Base-by-base conservation (phyloP, 202 grass and related monocot species). In the Schoenoplectus triqueter region DNA sequence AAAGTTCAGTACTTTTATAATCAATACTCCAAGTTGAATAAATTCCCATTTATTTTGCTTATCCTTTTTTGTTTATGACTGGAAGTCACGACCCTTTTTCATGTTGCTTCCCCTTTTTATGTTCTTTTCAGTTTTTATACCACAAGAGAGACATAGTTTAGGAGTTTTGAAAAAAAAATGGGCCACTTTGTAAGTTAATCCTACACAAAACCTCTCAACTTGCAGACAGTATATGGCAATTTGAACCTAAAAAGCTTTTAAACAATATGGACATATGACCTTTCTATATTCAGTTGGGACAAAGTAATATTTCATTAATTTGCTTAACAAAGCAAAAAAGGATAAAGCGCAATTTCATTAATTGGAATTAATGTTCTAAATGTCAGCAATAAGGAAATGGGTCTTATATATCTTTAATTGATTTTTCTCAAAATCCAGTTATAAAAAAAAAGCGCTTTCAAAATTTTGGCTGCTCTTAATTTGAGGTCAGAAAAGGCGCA, bases 191-290 rank as follows among this genome's bases (percentile, higher is more conserved):
- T 78, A 60, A 60, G 14, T 59, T 78, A 41, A 44, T 39, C 21
- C 74, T 17, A 44, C 54, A 78, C 2, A 78, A 59, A 72, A 17
- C 69, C 31, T 59, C 22, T 78, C 31, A 60, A 60, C 13, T 78
- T 57, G 49, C 5, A 78, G 31, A 59, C 13, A 44, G 1, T 40
- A 76, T 56, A 39, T 56, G 52, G 22, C 74, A 78, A 60, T 44
- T 59, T 78, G 22, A 22, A 78, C 8, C 31, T 17, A 55, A 60
- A 78, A 57, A 57, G 19, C 3, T 78, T 57, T 60, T 6, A 42
- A 78, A 60, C 2, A 57, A 56, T 60, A 54, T 60, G 60, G 14
- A 77, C 10, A 39, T 57, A 44, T 59, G 3, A 44, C 13, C 31
- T 42, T 42, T 78, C 52, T 75, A 75, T 55, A 75, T 41, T 22